These are phyloP conservation scores for Perkinsus marinus DNA, from an alignment of 169 alveolate species.

Conservation along the genomic window DNA sequence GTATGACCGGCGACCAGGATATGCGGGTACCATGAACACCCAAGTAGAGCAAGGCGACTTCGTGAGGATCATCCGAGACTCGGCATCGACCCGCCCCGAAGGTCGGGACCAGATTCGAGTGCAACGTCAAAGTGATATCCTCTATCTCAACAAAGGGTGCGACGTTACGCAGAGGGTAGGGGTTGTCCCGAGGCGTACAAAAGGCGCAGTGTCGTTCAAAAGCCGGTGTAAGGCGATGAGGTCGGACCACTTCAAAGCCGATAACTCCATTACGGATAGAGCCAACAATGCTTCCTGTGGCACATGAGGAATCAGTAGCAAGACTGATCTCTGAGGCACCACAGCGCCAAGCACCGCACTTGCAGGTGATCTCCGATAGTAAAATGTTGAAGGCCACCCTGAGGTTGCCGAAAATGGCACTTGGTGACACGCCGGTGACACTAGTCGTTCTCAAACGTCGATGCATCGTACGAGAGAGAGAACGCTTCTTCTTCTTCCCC, in stretches of 20 bases:
- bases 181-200: background rate
- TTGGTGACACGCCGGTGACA: background rate
- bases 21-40: background rate
- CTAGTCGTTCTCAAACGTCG: background rate
- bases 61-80: background rate
- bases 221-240: background rate
- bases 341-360: background rate
- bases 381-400: background rate
- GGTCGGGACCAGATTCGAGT: background rate
- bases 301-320: background rate
- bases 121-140: background rate
- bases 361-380: background rate
- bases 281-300: background rate
- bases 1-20: background rate
- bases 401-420: background rate
- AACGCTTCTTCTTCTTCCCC: background rate
- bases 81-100: background rate
- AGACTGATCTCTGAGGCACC: background rate
- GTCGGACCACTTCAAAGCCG: background rate
- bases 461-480: background rate
- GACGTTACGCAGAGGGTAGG: background rate
- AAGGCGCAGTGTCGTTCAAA: background rate
- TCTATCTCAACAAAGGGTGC: background rate
- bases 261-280: background rate
- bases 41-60: background rate